These are phyloP conservation scores for Hypoxylon intermedium DNA, from an alignment of 495 filamentous ascomycete genomes.

Conservation along the genomic window DNA sequence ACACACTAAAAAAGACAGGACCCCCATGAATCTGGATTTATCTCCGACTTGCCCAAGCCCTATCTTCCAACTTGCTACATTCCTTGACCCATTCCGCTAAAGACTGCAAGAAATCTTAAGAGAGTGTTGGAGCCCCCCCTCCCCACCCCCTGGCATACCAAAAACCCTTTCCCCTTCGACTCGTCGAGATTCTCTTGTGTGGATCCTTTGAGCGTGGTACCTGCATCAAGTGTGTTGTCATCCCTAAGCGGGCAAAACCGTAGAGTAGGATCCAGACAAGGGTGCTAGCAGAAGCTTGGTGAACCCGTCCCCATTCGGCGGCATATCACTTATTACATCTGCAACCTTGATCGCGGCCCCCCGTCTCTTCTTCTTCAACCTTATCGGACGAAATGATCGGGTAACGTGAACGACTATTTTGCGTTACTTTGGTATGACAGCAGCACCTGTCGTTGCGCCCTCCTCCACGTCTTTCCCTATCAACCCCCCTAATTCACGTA, in stretches of 20 bases:
- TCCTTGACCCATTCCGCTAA: slow-evolving; percentile 7
- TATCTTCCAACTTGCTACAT: background rate
- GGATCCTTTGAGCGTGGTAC: slow-evolving; percentile 35
- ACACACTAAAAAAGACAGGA: slow-evolving; percentile 16
- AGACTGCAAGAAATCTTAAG: slow-evolving; percentile 14
- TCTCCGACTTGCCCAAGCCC: slow-evolving; percentile 18
- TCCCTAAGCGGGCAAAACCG: slow-evolving; percentile 24
- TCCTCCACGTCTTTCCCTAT: slow-evolving; percentile 19
- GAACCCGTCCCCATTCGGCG: slow-evolving; percentile 32
- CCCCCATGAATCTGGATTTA: slow-evolving; percentile 6
- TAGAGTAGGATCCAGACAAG: slow-evolving; percentile 30
- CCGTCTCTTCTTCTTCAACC: slow-evolving; percentile 33
- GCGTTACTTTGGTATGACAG: slow-evolving; percentile 32
- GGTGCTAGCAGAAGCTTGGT: slow-evolving; percentile 24
- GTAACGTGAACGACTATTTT: slow-evolving; percentile 26
- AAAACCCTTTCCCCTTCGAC: slow-evolving; percentile 13
- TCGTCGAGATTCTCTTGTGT: slow-evolving; percentile 26
- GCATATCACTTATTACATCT: slow-evolving; percentile 36
- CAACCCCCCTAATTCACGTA: slow-evolving; percentile 26
- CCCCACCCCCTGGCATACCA: no score
- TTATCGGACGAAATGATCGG: slow-evolving; percentile 37
- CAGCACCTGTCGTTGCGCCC: slow-evolving; percentile 25
- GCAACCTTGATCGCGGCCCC: slow-evolving; percentile 34
- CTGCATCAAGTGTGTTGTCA: slow-evolving; percentile 36
- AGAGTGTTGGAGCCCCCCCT: slow-evolving; percentile 12